These are phyloP conservation scores for Auriculariales sp. DNA, from an alignment of 768 basidiomycete genomes.

Conservation along the genomic window DNA sequence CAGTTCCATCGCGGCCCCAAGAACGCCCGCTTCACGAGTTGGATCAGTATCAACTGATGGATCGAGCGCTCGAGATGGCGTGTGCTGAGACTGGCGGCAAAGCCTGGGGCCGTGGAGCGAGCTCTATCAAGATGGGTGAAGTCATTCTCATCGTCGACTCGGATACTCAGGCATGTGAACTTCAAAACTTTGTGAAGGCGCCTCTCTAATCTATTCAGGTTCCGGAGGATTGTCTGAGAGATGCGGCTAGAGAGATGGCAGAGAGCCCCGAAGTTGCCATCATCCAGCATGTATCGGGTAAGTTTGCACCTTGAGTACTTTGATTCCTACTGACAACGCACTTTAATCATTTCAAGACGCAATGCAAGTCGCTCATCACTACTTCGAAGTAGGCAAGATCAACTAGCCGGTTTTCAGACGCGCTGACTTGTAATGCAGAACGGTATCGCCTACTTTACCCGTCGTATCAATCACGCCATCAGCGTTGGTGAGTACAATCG, in stretches of 20 bases:
- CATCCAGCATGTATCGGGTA: slow-evolving; percentile 63
- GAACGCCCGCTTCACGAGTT: slow-evolving; percentile 17
- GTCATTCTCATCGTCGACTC: slow-evolving; percentile 74
- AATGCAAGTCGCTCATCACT: slow-evolving; percentile 81
- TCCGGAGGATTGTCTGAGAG: slow-evolving; percentile 64
- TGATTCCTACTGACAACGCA: too few species aligned
- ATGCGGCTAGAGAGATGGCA: slow-evolving; percentile 74
- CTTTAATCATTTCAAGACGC: too few species aligned
- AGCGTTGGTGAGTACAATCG: too few species aligned
- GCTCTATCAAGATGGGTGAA: slow-evolving; percentile 61
- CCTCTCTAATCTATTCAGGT: slow-evolving; percentile 1
- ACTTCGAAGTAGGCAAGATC: slow-evolving; percentile 40
- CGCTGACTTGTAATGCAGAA: slow-evolving; percentile 19
- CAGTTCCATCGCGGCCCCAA: slow-evolving; percentile 8
- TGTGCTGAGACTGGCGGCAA: slow-evolving; percentile 58
- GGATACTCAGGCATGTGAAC: slow-evolving; percentile 30
- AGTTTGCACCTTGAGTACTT: background rate
- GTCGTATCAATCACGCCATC: slow-evolving; percentile 71
- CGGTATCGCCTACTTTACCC: slow-evolving; percentile 35
- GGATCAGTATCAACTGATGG: slow-evolving; percentile 42
- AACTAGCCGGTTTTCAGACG: background rate
- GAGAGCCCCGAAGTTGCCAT: slow-evolving; percentile 76
- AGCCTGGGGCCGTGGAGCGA: slow-evolving; percentile 58
- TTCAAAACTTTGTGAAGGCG: slow-evolving; percentile 1
- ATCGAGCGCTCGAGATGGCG: slow-evolving; percentile 64